phyloP scores from a whole-genome alignment of 441 rosid genomes.

The Arabidopsis hybrid region DNA sequence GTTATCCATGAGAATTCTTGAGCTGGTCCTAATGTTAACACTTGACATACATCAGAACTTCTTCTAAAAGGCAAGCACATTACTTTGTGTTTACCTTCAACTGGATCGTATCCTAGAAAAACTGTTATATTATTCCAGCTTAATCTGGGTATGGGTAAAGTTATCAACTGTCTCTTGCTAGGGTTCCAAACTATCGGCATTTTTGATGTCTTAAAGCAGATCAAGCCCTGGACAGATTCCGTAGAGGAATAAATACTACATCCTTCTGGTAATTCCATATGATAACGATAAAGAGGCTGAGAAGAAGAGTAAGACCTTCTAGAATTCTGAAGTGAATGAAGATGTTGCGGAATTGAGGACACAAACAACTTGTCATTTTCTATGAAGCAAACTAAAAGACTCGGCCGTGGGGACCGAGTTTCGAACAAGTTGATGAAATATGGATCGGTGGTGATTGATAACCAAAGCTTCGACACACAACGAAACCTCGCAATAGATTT shows the following conservation, averaged over 20 bases:
- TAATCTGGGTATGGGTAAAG: background rate
- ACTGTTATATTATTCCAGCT: background rate
- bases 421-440: slow-evolving; percentile 4
- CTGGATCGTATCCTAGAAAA: slow-evolving; percentile 11
- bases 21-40: slow-evolving; percentile 24
- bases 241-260: background rate
- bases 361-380: background rate
- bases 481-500: slow-evolving; percentile 4
- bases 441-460: slow-evolving; percentile 10
- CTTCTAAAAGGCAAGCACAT: background rate
- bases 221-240: slow-evolving; percentile 31
- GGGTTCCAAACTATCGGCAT: slow-evolving; percentile 10
- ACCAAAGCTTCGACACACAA: slow-evolving; percentile 25
- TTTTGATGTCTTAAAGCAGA: slow-evolving; percentile 1
- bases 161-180: background rate
- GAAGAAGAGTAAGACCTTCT: background rate
- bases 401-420: background rate
- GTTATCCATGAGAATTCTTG: slow-evolving; percentile 24
- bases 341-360: slow-evolving; percentile 8
- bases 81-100: slow-evolving; percentile 19
- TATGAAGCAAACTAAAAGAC: slow-evolving; percentile 8
- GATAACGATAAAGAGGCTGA: background rate
- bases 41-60: background rate
- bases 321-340: background rate
- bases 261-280: background rate